Percentiles rank a stretch among this genome's conserved stretches.
Conservation (phyloP, 176 grass and related monocot species). For the Metroxylon sagu region DNA sequence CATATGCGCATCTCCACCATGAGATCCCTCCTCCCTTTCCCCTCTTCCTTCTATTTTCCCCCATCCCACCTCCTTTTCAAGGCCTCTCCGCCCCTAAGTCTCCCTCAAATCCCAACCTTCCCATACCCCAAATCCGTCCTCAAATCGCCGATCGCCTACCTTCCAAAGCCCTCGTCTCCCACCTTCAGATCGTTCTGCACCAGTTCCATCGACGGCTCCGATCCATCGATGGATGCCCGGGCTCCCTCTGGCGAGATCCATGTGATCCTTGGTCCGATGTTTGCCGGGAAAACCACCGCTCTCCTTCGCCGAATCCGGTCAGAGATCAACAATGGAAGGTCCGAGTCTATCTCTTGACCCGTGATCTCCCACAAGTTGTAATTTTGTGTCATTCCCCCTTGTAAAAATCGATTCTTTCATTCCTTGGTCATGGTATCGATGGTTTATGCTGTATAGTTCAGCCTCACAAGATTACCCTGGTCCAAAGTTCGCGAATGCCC, state of each 20-base stretch:
- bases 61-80: too few relatives aligned
- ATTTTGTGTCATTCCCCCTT: too few relatives aligned
- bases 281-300: slow-evolving; percentile 84
- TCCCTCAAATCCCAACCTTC: background rate
- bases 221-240: slow-evolving; percentile 14
- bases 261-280: slow-evolving; percentile 80
- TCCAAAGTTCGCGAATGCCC: too few relatives aligned
- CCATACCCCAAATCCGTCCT: background rate
- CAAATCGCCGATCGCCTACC: background rate
- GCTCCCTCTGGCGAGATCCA: slow-evolving; percentile 69
- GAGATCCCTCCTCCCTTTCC: slow-evolving; percentile 38
- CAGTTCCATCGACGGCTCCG: background rate
- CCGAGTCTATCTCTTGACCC: background rate
- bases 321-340: slow-evolving; percentile 60
- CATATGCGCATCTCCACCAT: slow-evolving; percentile 50
- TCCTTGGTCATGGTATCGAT: too few relatives aligned
- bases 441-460: too few relatives aligned
- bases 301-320: slow-evolving; percentile 59
- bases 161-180: slow-evolving; percentile 2
- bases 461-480: too few relatives aligned
- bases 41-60: background rate
- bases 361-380: too few relatives aligned
- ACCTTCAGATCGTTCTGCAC: background rate
- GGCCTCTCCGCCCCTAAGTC: background rate
- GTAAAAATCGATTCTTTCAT: too few relatives aligned